phyloP scores from a whole-genome alignment of 164 flowering plant genomes.

The Vitis cinerea region DNA sequence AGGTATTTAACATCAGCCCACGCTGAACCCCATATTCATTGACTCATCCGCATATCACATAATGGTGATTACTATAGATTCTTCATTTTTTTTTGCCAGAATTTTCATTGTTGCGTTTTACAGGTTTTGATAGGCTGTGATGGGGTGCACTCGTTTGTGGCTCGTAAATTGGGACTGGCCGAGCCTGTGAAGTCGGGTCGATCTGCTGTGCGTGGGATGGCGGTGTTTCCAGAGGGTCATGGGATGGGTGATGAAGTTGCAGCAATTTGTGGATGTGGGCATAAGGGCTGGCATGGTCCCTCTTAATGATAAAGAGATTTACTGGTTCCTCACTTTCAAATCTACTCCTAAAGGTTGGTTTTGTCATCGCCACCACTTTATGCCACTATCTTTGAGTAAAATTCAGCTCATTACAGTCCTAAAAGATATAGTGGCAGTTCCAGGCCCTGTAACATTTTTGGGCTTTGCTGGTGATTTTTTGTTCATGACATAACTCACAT shows the following conservation, averaged over 20 bases:
- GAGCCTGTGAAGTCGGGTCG: slow-evolving; percentile 42
- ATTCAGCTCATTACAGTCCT: no score
- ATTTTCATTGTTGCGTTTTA: not conserved
- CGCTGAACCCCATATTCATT: no score
- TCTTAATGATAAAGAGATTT: slow-evolving; percentile 34
- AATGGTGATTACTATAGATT: not conserved
- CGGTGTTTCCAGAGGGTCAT: slow-evolving; percentile 46
- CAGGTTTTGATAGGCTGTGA: slow-evolving; percentile 61
- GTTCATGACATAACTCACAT: no score
- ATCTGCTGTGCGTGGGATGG: slow-evolving; percentile 38
- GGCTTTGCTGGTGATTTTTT: no score
- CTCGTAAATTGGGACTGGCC: slow-evolving; percentile 44
- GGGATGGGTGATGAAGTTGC: slow-evolving; percentile 28
- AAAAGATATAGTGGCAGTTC: no score
- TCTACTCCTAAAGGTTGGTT: slow-evolving; percentile 12
- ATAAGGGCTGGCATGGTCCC: slow-evolving; percentile 31
- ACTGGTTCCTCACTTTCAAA: slow-evolving; percentile 35
- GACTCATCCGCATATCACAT: no score
- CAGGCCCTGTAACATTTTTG: no score
- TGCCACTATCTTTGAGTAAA: no score
- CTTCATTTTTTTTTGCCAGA: not conserved
- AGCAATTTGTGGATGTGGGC: slow-evolving; percentile 25
- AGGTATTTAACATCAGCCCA: slow-evolving; percentile 16
- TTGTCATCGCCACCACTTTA: not conserved
- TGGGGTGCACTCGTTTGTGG: slow-evolving; percentile 56